Base-by-base conservation (phyloP, 352 stramenopile genomes). In the Globisporangium recalcitrans region DNA sequence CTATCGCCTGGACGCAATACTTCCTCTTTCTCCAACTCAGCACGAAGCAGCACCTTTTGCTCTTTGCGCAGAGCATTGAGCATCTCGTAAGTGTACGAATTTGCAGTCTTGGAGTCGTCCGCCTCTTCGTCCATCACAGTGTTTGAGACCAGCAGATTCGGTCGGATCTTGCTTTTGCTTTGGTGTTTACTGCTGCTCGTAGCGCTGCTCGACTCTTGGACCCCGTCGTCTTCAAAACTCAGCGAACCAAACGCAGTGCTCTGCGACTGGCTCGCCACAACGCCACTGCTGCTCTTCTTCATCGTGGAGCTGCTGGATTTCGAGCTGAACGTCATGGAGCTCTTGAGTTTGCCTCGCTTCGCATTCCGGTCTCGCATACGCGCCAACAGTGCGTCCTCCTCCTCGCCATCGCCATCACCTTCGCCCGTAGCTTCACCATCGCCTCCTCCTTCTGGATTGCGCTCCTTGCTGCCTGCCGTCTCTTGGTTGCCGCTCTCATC, bases 21-120 rank as follows among this genome's bases (percentile, higher is more conserved):
- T 16, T 54, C 38, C n/a, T 61, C 65, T 11, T 64, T 51, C 8
- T 40, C 53, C 24, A 16, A 32, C 7, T 40, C 47, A 47, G 24
- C 63, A 5, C 69, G 52, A 44, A 80, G 52, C 56, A 87, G 48
- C 47, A 90, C 73, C 22, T 86, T 91, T 60, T 93, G 83, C n/a
- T 90, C 81, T n/a, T 69, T 72, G 13, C 73, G 59, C 58, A 93
- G 48, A 4, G 76, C 71, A 46, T 69, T 77, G 22, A 93, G 58
- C 73, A 83, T 84, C 49, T 88, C 78, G 3, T 52, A 53, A 32
- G 81, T 87, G 60, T 93, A 93, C 16, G 62, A 32, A 32, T 62
- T 72, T 11, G 26, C 42, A 11, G 52, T 48, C 10, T 75, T 63
- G 3, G 7, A 16, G 8, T 62, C 58, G 29, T 58, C 58, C 27